Evolutionary conservation across 2,329 filamentous ascomycete genomes (phyloP).

Genomic region (Colletotrichum musae): DNA sequence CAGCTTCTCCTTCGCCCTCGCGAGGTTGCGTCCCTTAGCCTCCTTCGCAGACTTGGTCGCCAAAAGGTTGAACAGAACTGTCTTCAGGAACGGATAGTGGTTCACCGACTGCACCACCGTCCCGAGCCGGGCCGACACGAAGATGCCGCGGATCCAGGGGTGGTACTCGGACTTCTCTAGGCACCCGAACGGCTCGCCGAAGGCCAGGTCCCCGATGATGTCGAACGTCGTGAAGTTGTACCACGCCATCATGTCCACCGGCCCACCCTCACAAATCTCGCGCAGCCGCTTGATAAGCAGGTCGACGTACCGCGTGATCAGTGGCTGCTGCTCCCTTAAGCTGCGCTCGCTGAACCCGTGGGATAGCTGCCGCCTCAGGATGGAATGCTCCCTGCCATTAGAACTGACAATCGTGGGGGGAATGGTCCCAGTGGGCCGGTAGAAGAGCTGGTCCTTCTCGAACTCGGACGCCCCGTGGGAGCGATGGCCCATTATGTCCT

Average conservation of each 20-base stretch:
- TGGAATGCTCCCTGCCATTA: conserved; percentile 39
- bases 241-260: conserved; percentile 39
- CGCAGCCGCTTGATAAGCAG: conserved; percentile 32
- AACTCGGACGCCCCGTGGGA: conserved; percentile 18
- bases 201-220: conserved; percentile 46
- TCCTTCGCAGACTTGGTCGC: not conserved
- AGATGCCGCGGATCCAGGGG: conserved; percentile 26
- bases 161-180: conserved; percentile 38
- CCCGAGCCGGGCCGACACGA: conserved; percentile 10
- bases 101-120: not conserved
- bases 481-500: conserved; percentile 41
- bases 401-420: conserved; percentile 39
- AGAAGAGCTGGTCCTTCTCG: conserved; percentile 20
- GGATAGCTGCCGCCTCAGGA: conserved; percentile 43
- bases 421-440: not conserved
- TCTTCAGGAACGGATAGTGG: conserved; percentile 18
- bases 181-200: conserved; percentile 41
- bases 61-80: conserved; percentile 2
- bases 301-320: conserved; percentile 45
- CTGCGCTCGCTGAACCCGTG: conserved; percentile 49
- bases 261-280: conserved; percentile 13
- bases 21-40: not conserved
- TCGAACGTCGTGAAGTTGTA: conserved; percentile 44
- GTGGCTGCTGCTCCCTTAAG: conserved; percentile 49
- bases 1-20: conserved; percentile 23